Conservation (phyloP, 2,329 filamentous ascomycete genomes). For the Colletotrichum euphorbiae region DNA sequence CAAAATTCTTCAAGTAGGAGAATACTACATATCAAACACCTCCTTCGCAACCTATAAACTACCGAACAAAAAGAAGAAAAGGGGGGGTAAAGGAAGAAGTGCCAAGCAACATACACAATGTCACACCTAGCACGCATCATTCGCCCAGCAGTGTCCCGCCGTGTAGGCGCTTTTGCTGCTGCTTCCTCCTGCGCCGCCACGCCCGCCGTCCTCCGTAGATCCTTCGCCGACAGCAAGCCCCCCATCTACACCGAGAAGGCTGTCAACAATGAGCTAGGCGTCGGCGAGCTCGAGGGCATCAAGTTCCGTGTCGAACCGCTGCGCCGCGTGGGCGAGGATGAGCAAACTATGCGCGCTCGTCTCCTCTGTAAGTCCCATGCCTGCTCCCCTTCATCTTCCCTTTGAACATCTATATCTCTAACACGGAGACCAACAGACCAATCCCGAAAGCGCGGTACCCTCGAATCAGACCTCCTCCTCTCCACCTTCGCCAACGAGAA, state of each 20-base stretch:
- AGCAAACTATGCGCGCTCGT: slow-evolving; percentile 86
- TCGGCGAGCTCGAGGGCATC: slow-evolving; percentile 89
- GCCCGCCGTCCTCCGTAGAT: slow-evolving; percentile 35
- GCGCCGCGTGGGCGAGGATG: slow-evolving; percentile 84
- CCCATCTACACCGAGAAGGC: slow-evolving; percentile 37
- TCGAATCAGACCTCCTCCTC: slow-evolving; percentile 95
- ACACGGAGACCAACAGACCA: slow-evolving; percentile 76
- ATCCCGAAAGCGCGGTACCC: slow-evolving; percentile 93
- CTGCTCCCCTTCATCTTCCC: background rate
- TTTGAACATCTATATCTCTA: background rate
- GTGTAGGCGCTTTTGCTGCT: slow-evolving; percentile 34
- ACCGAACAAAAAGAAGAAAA: too few relatives aligned
- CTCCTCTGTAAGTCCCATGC: slow-evolving; percentile 69
- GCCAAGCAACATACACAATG: slow-evolving; percentile 19
- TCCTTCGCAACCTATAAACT: too few relatives aligned
- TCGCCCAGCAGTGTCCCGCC: slow-evolving; percentile 41
- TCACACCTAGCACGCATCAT: slow-evolving; percentile 38
- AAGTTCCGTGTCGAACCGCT: slow-evolving; percentile 92
- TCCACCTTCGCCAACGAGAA: slow-evolving; percentile 91
- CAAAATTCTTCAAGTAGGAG: too few relatives aligned
- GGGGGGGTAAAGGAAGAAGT: background rate
- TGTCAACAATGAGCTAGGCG: slow-evolving; percentile 70
- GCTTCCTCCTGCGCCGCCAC: slow-evolving; percentile 31
- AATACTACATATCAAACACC: too few relatives aligned
- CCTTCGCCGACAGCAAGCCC: slow-evolving; percentile 43